These are phyloP conservation scores for Testicularia cyperi DNA, from an alignment of 1,284 basidiomycete species.

Conservation along the genomic window DNA sequence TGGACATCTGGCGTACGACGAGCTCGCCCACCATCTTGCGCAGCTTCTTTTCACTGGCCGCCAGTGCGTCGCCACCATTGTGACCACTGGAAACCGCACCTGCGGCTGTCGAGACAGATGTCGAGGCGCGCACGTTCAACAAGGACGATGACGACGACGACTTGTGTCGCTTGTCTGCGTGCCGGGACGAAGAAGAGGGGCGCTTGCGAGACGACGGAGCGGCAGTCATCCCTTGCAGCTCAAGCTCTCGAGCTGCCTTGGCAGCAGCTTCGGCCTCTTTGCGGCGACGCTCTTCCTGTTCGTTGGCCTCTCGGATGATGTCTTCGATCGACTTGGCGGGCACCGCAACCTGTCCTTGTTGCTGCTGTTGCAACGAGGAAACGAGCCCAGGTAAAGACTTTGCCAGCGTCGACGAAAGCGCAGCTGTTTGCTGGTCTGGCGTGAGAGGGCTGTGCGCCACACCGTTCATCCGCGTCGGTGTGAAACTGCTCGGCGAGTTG, in stretches of 20 bases:
- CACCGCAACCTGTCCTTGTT: constrained; percentile 7
- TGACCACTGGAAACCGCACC: not conserved
- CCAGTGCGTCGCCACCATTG: constrained; percentile 1
- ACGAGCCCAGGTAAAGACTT: constrained; percentile 27
- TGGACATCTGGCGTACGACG: constrained; percentile 88
- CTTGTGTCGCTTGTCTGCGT: constrained; percentile 34
- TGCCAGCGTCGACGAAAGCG: constrained; percentile 20
- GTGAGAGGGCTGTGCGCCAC: constrained; percentile 25
- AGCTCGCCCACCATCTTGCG: constrained; percentile 81
- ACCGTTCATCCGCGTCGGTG: constrained; percentile 12
- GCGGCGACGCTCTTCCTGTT: constrained; percentile 40
- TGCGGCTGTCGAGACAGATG: not conserved
- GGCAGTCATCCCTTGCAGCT: constrained; percentile 7
- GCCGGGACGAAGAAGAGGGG: constrained; percentile 18
- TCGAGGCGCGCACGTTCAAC: not conserved
- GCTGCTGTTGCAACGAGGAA: constrained; percentile 26
- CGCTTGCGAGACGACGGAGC: constrained; percentile 20
- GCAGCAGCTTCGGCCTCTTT: constrained; percentile 34
- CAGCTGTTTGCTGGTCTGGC: constrained; percentile 19
- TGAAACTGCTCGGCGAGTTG: constrained; percentile 13
- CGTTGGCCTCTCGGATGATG: constrained; percentile 57
- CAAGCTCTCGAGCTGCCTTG: constrained; percentile 19
- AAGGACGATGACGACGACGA: constrained; percentile 11
- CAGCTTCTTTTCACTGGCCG: constrained; percentile 62
- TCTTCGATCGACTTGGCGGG: constrained; percentile 49